Conservation (phyloP, 208 protist genomes). For the Trypanosoma melophagium region DNA sequence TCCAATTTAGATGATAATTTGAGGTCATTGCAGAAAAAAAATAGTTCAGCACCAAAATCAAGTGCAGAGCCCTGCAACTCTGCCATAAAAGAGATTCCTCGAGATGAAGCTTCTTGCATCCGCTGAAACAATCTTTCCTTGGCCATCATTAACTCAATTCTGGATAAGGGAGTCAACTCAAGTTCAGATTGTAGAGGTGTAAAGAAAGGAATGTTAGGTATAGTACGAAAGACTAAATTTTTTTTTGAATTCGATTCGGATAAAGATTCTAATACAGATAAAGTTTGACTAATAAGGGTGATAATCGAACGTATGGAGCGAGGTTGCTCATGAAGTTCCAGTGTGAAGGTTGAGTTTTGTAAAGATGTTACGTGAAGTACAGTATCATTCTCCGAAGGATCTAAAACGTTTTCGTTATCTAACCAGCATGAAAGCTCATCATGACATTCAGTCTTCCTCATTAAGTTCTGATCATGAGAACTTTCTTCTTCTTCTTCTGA, state of each 20-base stretch:
- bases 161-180: slow-evolving; percentile 25
- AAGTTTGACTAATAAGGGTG: neutral
- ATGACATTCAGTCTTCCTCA: neutral
- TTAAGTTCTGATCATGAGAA: neutral
- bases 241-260: neutral
- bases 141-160: slow-evolving; percentile 26
- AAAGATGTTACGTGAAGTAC: slow-evolving; percentile 3
- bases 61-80: slow-evolving; percentile 24
- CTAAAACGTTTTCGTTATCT: too few relatives aligned
- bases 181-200: slow-evolving; percentile 27
- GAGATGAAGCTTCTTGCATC: slow-evolving; percentile 19
- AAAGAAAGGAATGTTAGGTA: slow-evolving; percentile 14
- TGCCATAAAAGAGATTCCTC: slow-evolving; percentile 30
- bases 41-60: slow-evolving; percentile 43
- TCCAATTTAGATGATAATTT: slow-evolving; percentile 1
- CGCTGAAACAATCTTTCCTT: slow-evolving; percentile 41
- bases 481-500: too few relatives aligned
- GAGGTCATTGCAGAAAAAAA: slow-evolving; percentile 29
- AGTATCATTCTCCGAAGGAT: neutral
- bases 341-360: slow-evolving; percentile 6
- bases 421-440: slow-evolving; percentile 10
- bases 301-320: neutral
- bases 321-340: slow-evolving; percentile 20
- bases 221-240: slow-evolving; percentile 18
- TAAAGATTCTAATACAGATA: slow-evolving; percentile 11